phyloP scores from a whole-genome alignment of 2,329 filamentous ascomycete species.

The Aspergillus ochraceus region DNA sequence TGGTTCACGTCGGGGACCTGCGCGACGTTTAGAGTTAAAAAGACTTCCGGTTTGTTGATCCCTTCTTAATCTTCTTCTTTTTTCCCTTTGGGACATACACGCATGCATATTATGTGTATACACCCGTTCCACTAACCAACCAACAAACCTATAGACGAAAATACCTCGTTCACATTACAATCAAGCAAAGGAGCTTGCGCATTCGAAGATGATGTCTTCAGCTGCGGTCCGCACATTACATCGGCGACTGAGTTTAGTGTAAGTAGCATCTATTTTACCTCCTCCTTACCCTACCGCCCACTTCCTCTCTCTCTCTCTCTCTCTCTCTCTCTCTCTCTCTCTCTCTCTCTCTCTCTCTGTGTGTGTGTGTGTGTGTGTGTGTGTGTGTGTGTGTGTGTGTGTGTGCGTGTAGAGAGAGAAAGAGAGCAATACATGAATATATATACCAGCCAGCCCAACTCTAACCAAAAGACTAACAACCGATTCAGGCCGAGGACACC shows the following conservation, averaged over 20 bases:
- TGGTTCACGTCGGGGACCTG: conserved; percentile 70
- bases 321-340: no score
- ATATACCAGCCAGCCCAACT: not conserved
- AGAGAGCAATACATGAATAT: not conserved
- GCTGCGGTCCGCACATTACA: conserved; percentile 47
- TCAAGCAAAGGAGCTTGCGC: conserved; percentile 62
- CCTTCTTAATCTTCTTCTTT: no score
- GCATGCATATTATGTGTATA: no score
- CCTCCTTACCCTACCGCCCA: no score
- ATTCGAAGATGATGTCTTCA: conserved; percentile 54
- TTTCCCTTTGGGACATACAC: no score
- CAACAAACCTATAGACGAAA: conserved; percentile 7
- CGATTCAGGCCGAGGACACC: conserved; percentile 29
- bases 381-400: no score
- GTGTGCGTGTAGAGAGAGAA: no score
- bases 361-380: no score
- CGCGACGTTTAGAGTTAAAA: conserved; percentile 53
- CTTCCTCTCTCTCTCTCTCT: not conserved
- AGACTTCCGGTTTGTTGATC: conserved; percentile 28
- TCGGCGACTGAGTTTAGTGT: conserved; percentile 34
- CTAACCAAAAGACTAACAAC: not conserved
- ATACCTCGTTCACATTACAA: conserved; percentile 52
- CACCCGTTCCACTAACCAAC: no score
- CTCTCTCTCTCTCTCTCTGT: no score
- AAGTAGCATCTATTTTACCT: conserved; percentile 6